Conservation (phyloP, 306 rosid genomes). For the Vigna radiata region DNA sequence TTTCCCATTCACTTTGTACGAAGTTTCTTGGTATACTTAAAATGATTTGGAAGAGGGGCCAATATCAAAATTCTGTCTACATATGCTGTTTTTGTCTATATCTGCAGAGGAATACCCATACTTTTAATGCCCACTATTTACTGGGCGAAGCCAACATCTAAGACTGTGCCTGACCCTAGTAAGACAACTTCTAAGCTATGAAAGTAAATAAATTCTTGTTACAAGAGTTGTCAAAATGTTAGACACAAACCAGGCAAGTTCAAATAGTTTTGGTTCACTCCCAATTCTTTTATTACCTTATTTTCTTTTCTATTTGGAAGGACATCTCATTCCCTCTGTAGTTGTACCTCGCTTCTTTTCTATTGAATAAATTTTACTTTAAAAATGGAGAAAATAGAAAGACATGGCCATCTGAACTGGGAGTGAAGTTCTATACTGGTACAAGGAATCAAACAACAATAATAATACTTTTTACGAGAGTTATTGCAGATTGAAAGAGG, state of each 20-base stretch:
- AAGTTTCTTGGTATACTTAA: neutral
- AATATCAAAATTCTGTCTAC: neutral
- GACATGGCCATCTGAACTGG: conserved; percentile 3
- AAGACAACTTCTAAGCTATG: neutral
- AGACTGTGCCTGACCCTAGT: neutral
- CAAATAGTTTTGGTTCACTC: neutral
- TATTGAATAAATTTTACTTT: neutral
- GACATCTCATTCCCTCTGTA: neutral
- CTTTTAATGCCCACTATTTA: neutral
- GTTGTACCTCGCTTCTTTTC: neutral
- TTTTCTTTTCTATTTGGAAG: neutral
- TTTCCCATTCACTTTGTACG: neutral
- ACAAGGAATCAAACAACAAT: conserved; percentile 29
- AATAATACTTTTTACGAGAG: neutral
- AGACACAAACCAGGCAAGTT: neutral
- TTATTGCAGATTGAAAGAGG: neutral
- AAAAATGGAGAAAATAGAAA: neutral
- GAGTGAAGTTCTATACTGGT: neutral
- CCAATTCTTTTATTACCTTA: neutral
- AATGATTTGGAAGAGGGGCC: conserved; percentile 13
- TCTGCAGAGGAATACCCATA: neutral
- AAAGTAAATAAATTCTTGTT: neutral
- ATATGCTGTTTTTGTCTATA: too few relatives aligned
- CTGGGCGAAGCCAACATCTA: conserved; percentile 1
- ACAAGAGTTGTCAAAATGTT: neutral